Evolutionary conservation across 176 grass and related monocot species (phyloP), one percentile per base, ranked within the genome.

Genomic region (Typha latifolia): DNA sequence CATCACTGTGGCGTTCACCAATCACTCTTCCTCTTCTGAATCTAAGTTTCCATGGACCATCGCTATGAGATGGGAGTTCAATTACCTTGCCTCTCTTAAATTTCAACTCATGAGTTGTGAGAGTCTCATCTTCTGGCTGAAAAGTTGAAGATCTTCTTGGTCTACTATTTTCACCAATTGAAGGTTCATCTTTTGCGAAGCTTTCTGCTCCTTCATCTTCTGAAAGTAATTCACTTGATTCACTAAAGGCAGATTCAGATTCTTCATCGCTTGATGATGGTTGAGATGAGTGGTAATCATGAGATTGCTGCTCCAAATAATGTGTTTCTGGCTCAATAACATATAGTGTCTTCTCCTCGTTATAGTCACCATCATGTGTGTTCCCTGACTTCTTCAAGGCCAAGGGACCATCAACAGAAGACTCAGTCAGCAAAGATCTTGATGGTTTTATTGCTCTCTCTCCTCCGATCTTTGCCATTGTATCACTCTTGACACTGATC

Each of bases 51-150:
- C 67, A 85, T 47, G 81, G 89, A 50, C 78, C 83, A 76, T 67
- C 55, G 70, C 70, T 82, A 23, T 90, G 83, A 64, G 81, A 57
- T 21, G 78, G 66, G 47, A 87, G 85, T 65, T 99, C 89, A 43
- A 99, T 66, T 78, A 86, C 82, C 77, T 78, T 88, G 78, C 85
- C 89, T 71, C 79, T 81, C 77, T 72, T 99, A 51, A 93, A 99
- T 67, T 87, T 93, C 51, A 99, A 67, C 69, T 87, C 93, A 49
- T 99, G 85, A 63, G 94, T 69, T 64, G 67, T 75, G 34, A 62
- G 26, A 74, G 13, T 69, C 66, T 66, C 47, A 74, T 85, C 81
- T 72, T 93, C 83, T 27, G 27, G n/a, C 63, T 82, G 47, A 13
- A 72, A 19, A 10, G 32, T 0, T 32, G 80, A 47, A 18, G 4